Conservation (phyloP, 345 rosid species). For the Brassica nigra region DNA sequence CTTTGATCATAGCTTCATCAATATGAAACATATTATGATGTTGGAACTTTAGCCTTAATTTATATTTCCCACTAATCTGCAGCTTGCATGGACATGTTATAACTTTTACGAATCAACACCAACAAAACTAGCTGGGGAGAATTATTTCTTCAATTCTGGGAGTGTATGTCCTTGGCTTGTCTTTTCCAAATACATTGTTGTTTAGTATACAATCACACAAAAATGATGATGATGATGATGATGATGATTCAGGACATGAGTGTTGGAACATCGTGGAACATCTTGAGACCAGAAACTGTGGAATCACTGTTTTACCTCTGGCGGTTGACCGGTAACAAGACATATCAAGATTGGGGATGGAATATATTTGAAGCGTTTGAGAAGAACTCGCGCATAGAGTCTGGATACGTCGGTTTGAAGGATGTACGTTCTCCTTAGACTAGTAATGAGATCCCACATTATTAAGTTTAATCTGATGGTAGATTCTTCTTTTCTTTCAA, state of each 20-base stretch:
- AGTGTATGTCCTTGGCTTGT: slow-evolving; percentile 39
- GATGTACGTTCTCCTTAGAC: slow-evolving; percentile 61
- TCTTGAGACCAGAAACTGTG: slow-evolving; percentile 92
- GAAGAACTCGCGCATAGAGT: slow-evolving; percentile 75
- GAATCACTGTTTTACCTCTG: slow-evolving; percentile 96
- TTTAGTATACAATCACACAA: neutral
- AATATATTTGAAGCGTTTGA: slow-evolving; percentile 94
- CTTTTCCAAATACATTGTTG: neutral
- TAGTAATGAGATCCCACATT: neutral
- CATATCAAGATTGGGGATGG: slow-evolving; percentile 99
- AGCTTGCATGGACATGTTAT: slow-evolving; percentile 99
- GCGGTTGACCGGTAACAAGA: slow-evolving; percentile 92
- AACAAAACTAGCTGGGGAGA: slow-evolving; percentile 97
- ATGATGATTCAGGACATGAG: slow-evolving; percentile 75
- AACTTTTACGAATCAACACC: slow-evolving; percentile 90
- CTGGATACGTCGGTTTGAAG: slow-evolving; percentile 90
- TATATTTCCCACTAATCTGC: slow-evolving; percentile 24
- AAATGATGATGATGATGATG: slow-evolving; percentile 25
- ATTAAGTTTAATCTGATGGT: neutral
- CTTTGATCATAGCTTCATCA: slow-evolving; percentile 19
- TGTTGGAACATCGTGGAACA: slow-evolving; percentile 98
- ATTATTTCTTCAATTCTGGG: slow-evolving; percentile 80
- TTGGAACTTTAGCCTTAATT: neutral
- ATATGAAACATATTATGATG: neutral
- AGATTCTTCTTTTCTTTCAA: neutral